A percentile compares a stretch with the other conserved stretches of the same genome.
These are phyloP conservation scores for Fusarium newnesense DNA, from an alignment of 2,329 filamentous ascomycete genomes.

Conservation along the genomic window DNA sequence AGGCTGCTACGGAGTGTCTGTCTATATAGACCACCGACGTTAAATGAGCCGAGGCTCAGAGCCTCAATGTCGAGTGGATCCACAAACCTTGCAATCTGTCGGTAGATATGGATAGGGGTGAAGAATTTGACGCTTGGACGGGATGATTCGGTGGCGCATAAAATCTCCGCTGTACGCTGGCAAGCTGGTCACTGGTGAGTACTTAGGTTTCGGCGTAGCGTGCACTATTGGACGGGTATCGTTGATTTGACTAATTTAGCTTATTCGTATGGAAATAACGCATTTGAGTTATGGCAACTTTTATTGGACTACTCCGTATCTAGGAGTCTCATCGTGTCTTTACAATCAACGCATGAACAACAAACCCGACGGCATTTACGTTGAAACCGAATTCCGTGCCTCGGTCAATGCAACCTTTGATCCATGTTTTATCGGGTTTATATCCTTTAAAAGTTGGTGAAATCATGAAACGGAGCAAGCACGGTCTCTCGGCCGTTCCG, in stretches of 20 bases:
- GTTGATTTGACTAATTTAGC: background rate
- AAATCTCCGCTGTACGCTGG: constrained; percentile 15
- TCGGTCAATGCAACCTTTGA: constrained; percentile 7
- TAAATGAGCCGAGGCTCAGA: constrained; percentile 14
- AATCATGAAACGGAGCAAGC: constrained; percentile 9
- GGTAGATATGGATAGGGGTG: constrained; percentile 16
- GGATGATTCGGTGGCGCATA: constrained; percentile 16
- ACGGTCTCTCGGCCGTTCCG: constrained; percentile 28
- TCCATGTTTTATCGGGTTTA: constrained; percentile 12
- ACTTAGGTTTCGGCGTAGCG: background rate
- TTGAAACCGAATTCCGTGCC: constrained; percentile 21
- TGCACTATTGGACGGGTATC: background rate
- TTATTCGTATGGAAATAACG: background rate
- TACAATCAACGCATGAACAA: background rate
- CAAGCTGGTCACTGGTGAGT: background rate
- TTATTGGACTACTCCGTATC: background rate
- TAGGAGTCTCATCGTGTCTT: background rate
- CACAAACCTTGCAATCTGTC: constrained; percentile 11
- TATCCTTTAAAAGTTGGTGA: background rate
- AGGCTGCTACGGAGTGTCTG: background rate
- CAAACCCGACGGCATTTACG: background rate
- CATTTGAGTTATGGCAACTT: background rate
- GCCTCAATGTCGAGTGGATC: constrained; percentile 10
- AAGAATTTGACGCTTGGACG: constrained; percentile 17
- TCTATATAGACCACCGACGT: constrained; percentile 26